Base-by-base conservation (phyloP, 805 yeast species). In the Candida boleticola region DNA sequence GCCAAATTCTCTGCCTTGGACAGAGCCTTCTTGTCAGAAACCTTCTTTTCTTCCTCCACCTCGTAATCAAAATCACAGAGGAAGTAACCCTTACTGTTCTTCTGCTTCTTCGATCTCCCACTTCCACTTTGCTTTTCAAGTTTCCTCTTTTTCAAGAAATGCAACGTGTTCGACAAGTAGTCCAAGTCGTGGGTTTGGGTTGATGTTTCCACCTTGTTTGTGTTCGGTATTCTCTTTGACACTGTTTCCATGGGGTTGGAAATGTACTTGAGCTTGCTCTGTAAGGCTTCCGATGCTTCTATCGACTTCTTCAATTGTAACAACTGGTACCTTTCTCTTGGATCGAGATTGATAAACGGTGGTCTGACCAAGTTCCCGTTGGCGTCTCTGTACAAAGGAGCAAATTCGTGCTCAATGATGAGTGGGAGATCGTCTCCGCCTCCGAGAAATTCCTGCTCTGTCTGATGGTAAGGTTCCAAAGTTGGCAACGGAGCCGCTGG, bases 271-370 rank as follows among this genome's bases (percentile, higher is more conserved):
- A 67, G 53, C 42, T 63, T 50, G 21, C 52, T 46, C 40, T 66
- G 66, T 30, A 68, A 48, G 5, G 57, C 52, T 31, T 63, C 63
- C 0, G 71, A 57, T 3, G 66, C 64, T 43, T 69, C 67, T 7
- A 69, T 52, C 2, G 71, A 58, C 45, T 58, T 55, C 41, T 70
- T 71, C 36, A 69, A 48, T 47, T 68, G 73, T 23, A 70, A 50
- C 42, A 71, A 55, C 11, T 67, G 68, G 45, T 71, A 66, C 21
- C 76, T 52, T 46, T 71, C 76, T 27, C 65, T 45, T 1, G 75
- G 76, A 43, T 68, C 74, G 36, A 69, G 55, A 36, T 66, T 68
- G 31, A 71, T 70, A 47, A 71, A 67, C 4, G 75, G 74, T 0
- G 76, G 76, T 36, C 76, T 55, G 3, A 64, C 68, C 37, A 66